These are phyloP conservation scores for Hypoxylon sp. DNA, from an alignment of 2,329 filamentous ascomycete species.

Conservation along the genomic window DNA sequence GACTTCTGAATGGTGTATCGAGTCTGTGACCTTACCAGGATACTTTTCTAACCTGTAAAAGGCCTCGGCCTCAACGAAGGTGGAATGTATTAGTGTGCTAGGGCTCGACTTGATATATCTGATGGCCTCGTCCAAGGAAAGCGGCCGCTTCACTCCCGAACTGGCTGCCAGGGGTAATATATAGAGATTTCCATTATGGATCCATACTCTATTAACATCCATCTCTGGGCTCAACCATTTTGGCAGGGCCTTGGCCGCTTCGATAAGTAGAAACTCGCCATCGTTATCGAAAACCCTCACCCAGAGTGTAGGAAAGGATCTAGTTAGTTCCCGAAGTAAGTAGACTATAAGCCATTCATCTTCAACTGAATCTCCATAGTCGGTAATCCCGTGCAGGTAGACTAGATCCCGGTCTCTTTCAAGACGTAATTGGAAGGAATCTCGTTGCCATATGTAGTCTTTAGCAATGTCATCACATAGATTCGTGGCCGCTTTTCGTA, in stretches of 20 bases:
- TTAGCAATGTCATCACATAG: constrained; percentile 76
- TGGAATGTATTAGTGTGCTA: constrained; percentile 76
- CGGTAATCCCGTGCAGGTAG: constrained; percentile 82
- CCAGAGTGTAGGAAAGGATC: constrained; percentile 81
- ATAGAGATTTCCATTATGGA: constrained; percentile 80
- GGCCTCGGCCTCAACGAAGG: constrained; percentile 85
- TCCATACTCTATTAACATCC: constrained; percentile 90
- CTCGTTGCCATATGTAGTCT: constrained; percentile 96
- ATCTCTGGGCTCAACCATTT: constrained; percentile 94
- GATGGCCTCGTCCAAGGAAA: constrained; percentile 77
- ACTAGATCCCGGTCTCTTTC: constrained; percentile 69
- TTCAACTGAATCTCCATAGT: constrained; percentile 94
- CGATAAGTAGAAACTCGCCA: constrained; percentile 94
- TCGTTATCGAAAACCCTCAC: constrained; percentile 87
- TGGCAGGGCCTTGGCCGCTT: constrained; percentile 89
- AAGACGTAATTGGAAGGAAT: constrained; percentile 79
- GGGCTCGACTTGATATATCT: constrained; percentile 70
- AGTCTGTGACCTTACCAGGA: constrained; percentile 79
- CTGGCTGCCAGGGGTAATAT: constrained; percentile 74
- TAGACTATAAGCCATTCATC: constrained; percentile 99
- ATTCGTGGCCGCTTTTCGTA: constrained; percentile 77
- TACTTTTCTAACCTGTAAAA: constrained; percentile 92
- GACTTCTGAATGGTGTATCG: constrained; percentile 81
- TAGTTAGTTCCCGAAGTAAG: constrained; percentile 85
- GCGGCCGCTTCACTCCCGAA: constrained; percentile 55